Evolutionary conservation across 352 stramenopile species (phyloP).

Genomic region (Aphanomyces astaci): DNA sequence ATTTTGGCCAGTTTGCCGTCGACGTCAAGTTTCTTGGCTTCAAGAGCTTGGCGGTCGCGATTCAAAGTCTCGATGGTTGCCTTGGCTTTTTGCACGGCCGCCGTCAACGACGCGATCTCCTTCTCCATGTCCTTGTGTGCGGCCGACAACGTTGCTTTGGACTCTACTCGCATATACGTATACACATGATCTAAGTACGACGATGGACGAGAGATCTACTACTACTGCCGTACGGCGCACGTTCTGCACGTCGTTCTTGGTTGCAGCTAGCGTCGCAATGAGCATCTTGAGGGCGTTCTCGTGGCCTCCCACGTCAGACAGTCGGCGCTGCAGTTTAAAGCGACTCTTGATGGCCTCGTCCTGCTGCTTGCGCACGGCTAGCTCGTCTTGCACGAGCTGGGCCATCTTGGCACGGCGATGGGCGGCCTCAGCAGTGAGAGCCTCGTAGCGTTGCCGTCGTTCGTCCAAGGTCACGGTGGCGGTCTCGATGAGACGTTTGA

Average conservation of each 20-base stretch:
- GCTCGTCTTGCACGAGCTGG: constrained; percentile 11
- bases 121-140: constrained; percentile 5
- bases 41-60: not conserved
- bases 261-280: not conserved
- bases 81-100: not conserved
- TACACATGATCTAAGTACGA: not conserved
- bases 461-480: not conserved
- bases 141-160: not conserved
- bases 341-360: constrained; percentile 1
- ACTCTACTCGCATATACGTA: not conserved
- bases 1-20: not conserved
- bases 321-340: constrained; percentile 11
- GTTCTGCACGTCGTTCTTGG: constrained; percentile 6
- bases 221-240: not conserved
- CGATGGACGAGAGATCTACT: not conserved
- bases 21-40: not conserved
- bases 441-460: not conserved
- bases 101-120: not conserved
- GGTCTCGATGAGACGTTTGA: not conserved
- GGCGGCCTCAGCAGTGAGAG: not conserved
- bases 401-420: not conserved
- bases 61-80: not conserved
- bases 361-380: not conserved
- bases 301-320: constrained; percentile 18
- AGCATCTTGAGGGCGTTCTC: constrained; percentile 17